Evolutionary conservation across 2,329 filamentous ascomycete genomes (phyloP).

Genomic region (Calonectria naviculata): DNA sequence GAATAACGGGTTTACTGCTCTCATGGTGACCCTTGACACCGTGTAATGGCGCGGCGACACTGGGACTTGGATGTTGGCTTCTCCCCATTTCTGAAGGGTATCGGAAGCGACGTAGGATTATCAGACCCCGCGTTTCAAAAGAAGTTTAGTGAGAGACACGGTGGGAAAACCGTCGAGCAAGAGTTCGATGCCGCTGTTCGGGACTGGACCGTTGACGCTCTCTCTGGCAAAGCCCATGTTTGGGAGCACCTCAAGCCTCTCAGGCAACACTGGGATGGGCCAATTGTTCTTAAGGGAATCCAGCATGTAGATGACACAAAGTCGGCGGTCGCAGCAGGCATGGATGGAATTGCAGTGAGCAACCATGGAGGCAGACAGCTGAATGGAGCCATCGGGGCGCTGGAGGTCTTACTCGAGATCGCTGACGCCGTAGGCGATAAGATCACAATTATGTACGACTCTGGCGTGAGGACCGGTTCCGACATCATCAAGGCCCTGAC

Average conservation of each 20-base stretch:
- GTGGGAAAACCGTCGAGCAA: conserved; percentile 28
- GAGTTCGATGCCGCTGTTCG: conserved; percentile 34
- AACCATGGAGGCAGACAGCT: conserved; percentile 57
- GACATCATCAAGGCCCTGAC: conserved; percentile 54
- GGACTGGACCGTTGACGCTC: conserved; percentile 38
- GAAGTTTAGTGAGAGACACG: conserved; percentile 24
- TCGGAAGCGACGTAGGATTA: conserved; percentile 72
- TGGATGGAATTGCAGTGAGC: conserved; percentile 53
- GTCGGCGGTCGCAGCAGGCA: conserved; percentile 49
- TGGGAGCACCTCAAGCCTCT: conserved; percentile 73
- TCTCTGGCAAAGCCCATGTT: conserved; percentile 57
- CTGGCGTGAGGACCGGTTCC: conserved; percentile 52
- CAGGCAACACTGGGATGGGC: conserved; percentile 69
- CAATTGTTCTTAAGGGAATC: conserved; percentile 55
- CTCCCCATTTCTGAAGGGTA: conserved; percentile 67
- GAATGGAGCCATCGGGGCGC: conserved; percentile 56
- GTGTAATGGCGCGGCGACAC: conserved; percentile 77
- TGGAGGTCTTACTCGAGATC: conserved; percentile 61
- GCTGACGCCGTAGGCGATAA: conserved; percentile 67
- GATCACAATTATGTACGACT: conserved; percentile 66
- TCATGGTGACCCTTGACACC: conserved; percentile 80
- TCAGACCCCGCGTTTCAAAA: conserved; percentile 71
- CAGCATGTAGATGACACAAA: conserved; percentile 53
- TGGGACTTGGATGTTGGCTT: conserved; percentile 73
- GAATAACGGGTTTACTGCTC: conserved; percentile 69